Evolutionary conservation across 805 yeast species (phyloP), one percentile per base, ranked within the genome.

Genomic region (Saturnispora hagleri): DNA sequence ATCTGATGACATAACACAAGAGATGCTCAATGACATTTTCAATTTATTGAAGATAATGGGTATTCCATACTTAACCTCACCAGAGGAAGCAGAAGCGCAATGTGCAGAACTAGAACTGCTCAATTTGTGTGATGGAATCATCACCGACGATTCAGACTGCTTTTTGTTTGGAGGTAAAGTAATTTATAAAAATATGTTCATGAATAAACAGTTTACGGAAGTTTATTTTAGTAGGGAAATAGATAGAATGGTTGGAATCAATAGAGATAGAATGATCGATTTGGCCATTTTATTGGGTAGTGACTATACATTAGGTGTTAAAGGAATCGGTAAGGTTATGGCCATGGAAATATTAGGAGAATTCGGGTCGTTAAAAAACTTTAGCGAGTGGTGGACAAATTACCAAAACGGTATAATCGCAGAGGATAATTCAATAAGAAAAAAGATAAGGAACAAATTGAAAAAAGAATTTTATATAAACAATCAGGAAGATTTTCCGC

Each of bases 1-100:
- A 43, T 80, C 97, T 0, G 98, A 93, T 62, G 95, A 86, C 59
- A 97, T 91, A 0, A 86, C 96, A 0, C 77, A 79, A 6, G 78
- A 78, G 1, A 93, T 93, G 97, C 77, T 91, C 24, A 73, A 74
- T 38, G 98, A 93, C 62, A 93, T 95, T 18, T 97, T 93, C 67
- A 96, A 89, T 56, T 71, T 93, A 42, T 71, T 93, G 8, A 77
- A 85, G 28, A 69, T 91, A 50, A 93, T 93, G 72, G 99, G 99
- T 1, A 86, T 93, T 4, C 99, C 99, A 0, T 93, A 80, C 58
- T 77, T 93, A 9, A 87, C 96, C 0, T 97, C 99, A 0, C 99
- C 99, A 1, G 89, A 89, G 90, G 99, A 93, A 68, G 99, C 99
- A 1, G 99, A 93, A 69, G 98, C 99, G 0, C 99, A 93, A 62